Evolutionary conservation across 345 rosid genomes (phyloP), one percentile per base, ranked within the genome.

Genomic region (Durio zibethinus): DNA sequence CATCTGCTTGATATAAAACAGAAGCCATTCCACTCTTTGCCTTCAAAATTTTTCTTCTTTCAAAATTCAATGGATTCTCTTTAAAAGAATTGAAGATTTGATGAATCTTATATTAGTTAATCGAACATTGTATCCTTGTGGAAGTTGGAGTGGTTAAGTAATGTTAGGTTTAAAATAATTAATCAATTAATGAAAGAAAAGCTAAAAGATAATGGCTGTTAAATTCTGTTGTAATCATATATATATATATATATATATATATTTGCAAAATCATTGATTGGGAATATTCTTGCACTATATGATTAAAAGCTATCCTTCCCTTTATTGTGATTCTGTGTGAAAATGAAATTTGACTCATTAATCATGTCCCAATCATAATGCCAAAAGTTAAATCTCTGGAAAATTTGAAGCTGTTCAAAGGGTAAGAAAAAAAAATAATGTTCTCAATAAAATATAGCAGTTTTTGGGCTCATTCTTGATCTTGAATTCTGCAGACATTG

Each of bases 161-260:
- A 73, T 56, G 29, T 64, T 75, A 57, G 66, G 23, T 43, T 27
- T 16, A 50, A 38, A 45, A 29, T 72, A 45, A 68, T 79, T 45
- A 73, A 73, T 67, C 77, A 52, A 56, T 67, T 76, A 62, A 74
- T 71, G 50, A 36, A 42, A 76, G 70, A 76, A 76, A 72, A 69
- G 6, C 18, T 14, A 16, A 35, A n/a, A 18, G 21, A 11, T 25
- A 73, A 45, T 53, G 36, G 78, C 29, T 66, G 65, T 53, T 53
- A 35, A 77, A 7, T 76, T 73, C 70, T 70, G 45, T 63, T 53
- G 61, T 33, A 71, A 62, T 36, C n/a, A n/a, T n/a, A n/a, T n/a
- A n/a, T n/a, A n/a, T n/a, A n/a, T n/a, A n/a, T n/a, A n/a, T n/a
- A n/a, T n/a, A n/a, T n/a, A n/a, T n/a, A n/a, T n/a, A n/a, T n/a